These are phyloP conservation scores for Erodium trifolium DNA, from an alignment of 441 rosid species.

Conservation along the genomic window DNA sequence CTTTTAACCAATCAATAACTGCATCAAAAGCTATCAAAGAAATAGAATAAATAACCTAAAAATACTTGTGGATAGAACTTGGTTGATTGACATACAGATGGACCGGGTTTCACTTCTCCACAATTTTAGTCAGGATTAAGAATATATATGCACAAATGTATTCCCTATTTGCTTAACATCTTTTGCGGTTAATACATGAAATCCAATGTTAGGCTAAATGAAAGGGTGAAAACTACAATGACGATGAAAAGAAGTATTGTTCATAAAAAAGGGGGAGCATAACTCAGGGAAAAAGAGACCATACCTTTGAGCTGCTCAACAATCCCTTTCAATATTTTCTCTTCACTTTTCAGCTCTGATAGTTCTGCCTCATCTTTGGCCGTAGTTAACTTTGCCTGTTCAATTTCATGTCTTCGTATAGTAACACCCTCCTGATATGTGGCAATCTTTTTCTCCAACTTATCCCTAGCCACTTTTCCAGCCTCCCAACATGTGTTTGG, in stretches of 20 bases:
- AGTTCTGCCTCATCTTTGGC: slow-evolving; percentile 74
- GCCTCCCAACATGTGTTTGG: slow-evolving; percentile 90
- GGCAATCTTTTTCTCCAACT: slow-evolving; percentile 55
- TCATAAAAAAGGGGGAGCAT: background rate
- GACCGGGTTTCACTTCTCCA: background rate
- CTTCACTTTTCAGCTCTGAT: slow-evolving; percentile 55
- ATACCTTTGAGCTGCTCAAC: slow-evolving; percentile 85
- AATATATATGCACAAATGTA: background rate
- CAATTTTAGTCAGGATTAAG: background rate
- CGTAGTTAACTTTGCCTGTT: slow-evolving; percentile 45
- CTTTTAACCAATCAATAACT: background rate
- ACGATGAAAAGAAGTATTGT: background rate
- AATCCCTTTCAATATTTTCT: slow-evolving; percentile 60
- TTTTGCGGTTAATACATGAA: background rate
- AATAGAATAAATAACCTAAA: slow-evolving; percentile 1
- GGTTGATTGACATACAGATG: background rate
- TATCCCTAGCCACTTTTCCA: slow-evolving; percentile 81
- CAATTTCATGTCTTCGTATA: slow-evolving; percentile 47
- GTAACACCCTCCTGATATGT: slow-evolving; percentile 61
- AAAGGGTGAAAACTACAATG: background rate
- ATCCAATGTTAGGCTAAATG: background rate
- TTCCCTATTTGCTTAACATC: background rate
- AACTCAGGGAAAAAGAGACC: slow-evolving; percentile 1
- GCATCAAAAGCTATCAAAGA: background rate
- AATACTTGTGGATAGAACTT: background rate